Base-by-base conservation (phyloP, 2,329 filamentous ascomycete genomes). In the Aphanoascus verrucosus region DNA sequence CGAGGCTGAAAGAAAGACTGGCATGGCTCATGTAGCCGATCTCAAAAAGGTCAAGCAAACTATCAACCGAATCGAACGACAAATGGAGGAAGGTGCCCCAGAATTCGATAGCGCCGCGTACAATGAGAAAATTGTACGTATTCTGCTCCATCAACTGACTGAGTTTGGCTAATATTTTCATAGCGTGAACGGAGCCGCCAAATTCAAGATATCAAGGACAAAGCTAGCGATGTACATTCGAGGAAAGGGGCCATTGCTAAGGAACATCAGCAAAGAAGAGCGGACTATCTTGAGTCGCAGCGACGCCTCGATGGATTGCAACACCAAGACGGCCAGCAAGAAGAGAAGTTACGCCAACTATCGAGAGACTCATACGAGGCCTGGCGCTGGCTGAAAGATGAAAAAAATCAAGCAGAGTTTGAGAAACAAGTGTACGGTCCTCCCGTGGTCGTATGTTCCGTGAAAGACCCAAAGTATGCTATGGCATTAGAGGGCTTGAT, bases 371-470 rank as follows among this genome's bases (percentile, higher is more conserved):
- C 85, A 1, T 78, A 78, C 9, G 73, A 65, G 59, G 88, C 83
- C 1, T 95, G 88, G 82, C 76, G 83, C 41, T 98, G 91, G 90
- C 77, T 97, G 49, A 78, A 87, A 63, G 67, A 81, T 1, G 50
- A 46, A 14, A 43, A 49, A 42, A 82, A 98, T 64, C 77, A 77
- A 55, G 65, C 77, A 52, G 68, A 78, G 47, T 93, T 96, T 58
- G 79, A 86, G 63, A 81, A 85, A 59, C 77, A 85, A 55, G 83
- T 96, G 3, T 88, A 85, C 64, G 88, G 86, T 0, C 90, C 90
- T 5, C 83, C 90, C 0, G 80, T 93, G 63, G 73, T 95, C 32
- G 84, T 79, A 55, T 95, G 89, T 68, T 86, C 85, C 0, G 73
- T 95, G 51, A 89, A 84, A 60, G 81, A 94, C 60, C 76, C 81